Percentiles rank a stretch among this genome's conserved stretches.
These are phyloP conservation scores for Pichia eremophila DNA, from an alignment of 805 yeast genomes.

Conservation along the genomic window DNA sequence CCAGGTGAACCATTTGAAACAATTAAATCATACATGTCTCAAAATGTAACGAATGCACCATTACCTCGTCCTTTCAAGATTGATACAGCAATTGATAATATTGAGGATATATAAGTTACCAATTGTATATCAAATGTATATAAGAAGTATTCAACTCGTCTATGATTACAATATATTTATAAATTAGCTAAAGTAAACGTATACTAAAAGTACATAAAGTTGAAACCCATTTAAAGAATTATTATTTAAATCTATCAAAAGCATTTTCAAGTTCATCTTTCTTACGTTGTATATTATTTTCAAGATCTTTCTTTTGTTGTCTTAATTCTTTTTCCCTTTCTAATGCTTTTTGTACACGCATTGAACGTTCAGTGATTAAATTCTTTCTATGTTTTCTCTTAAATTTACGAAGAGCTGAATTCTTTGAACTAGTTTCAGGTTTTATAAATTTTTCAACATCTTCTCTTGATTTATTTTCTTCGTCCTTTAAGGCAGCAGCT, in stretches of 20 bases:
- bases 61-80: slow-evolving; percentile 62
- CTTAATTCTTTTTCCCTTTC: slow-evolving; percentile 66
- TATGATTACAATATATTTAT: too few relatives aligned
- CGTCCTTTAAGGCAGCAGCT: slow-evolving; percentile 13
- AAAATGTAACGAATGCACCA: slow-evolving; percentile 65
- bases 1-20: slow-evolving; percentile 53
- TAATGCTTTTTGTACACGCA: slow-evolving; percentile 67
- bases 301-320: slow-evolving; percentile 37
- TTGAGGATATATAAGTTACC: slow-evolving; percentile 13
- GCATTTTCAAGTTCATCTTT: slow-evolving; percentile 45
- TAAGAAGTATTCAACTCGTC: too few relatives aligned
- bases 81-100: slow-evolving; percentile 31
- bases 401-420: slow-evolving; percentile 73
- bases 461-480: slow-evolving; percentile 30
- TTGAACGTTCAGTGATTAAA: slow-evolving; percentile 76
- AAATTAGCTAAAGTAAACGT: too few relatives aligned
- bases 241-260: slow-evolving; percentile 36
- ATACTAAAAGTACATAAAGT: too few relatives aligned
- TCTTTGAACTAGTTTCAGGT: slow-evolving; percentile 68
- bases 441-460: slow-evolving; percentile 47
- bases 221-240: too few relatives aligned
- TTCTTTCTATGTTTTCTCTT: slow-evolving; percentile 77
- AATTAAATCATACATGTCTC: slow-evolving; percentile 79
- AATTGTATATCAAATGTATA: too few relatives aligned
- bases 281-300: slow-evolving; percentile 40